phyloP scores from a whole-genome alignment of 2,329 filamentous ascomycete species.

The Waltergamsia citrina region DNA sequence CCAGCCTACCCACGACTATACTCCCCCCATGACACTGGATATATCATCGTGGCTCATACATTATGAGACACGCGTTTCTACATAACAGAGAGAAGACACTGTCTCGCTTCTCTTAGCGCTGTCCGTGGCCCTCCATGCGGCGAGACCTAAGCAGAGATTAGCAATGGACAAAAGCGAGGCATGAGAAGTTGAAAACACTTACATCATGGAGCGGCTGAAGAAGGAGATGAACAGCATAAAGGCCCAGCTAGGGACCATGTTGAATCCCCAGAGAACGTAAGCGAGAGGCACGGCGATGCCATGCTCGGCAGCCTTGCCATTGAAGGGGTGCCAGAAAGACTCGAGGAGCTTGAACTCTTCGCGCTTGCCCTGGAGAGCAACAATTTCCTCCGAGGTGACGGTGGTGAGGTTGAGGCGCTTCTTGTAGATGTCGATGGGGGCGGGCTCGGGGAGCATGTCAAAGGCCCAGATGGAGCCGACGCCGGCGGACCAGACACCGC shows the following conservation, averaged over 20 bases:
- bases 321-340: slow-evolving; percentile 68
- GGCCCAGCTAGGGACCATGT: slow-evolving; percentile 61
- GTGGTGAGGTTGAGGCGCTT: slow-evolving; percentile 62
- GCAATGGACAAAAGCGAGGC: slow-evolving; percentile 3
- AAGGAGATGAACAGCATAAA: slow-evolving; percentile 72
- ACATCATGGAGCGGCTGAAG: slow-evolving; percentile 68
- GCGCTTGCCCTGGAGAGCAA: slow-evolving; percentile 38
- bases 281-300: slow-evolving; percentile 54
- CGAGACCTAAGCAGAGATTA: slow-evolving; percentile 23
- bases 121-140: slow-evolving; percentile 16
- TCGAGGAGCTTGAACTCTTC: slow-evolving; percentile 41
- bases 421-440: slow-evolving; percentile 53
- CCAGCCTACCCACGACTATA: too few species aligned
- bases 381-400: slow-evolving; percentile 53
- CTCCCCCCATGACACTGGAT: too few species aligned
- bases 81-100: too few species aligned
- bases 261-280: slow-evolving; percentile 58
- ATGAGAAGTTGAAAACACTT: slow-evolving; percentile 26
- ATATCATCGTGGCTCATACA: too few species aligned
- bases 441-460: slow-evolving; percentile 54
- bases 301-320: slow-evolving; percentile 55
- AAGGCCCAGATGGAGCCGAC: slow-evolving; percentile 60
- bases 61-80: too few species aligned
- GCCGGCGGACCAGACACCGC: slow-evolving; percentile 61
- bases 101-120: too few species aligned